Evolutionary conservation across 2,329 filamentous ascomycete genomes (phyloP), one percentile per base, ranked within the genome.

Genomic region (Colletotrichum graminicola): DNA sequence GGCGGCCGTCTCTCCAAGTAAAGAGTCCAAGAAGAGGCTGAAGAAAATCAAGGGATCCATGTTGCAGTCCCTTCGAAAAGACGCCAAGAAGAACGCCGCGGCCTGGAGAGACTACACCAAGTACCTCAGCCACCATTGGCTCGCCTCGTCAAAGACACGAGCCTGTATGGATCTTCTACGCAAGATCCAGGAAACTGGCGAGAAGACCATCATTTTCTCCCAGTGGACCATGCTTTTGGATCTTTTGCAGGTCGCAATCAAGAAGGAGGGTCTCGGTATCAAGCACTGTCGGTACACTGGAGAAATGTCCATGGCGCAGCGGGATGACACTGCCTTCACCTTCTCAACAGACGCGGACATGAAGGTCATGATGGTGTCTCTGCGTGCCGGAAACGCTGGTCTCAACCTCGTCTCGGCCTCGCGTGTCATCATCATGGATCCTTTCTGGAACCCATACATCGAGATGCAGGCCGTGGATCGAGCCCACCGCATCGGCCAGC

Each of bases 371-470:
- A 85, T 96, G 3, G 89, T 95, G 2, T 94, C 92, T 1, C 84
- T 95, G 60, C 94, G 93, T 76, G 93, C 93, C 1, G 93, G 93
- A 43, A 95, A 95, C 76, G 91, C 94, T 0, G 95, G 95, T 1
- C 87, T 98, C 56, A 98, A 98, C 77, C 86, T 98, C 29, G 93
- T 92, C 49, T 89, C 90, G 23, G 95, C 94, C 0, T 94, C 91
- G 1, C 92, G 94, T 74, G 93, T 97, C 75, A 94, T 98, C 79
- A 93, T 97, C 74, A 90, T 97, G 78, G 94, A 97, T 78, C 94
- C 94, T 0, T 97, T 97, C 83, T 97, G 94, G 94, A 98, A 97
- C 74, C 95, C 94, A 0, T 97, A 92, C 78, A 92, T 97, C 60
- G 95, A 97, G 82, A 94, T 94, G 81, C 95, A 98, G 81, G 95